Evolutionary conservation across 176 grass and related monocot genomes (phyloP), one percentile per base, ranked within the genome.

Genomic region (Oryza coarctata): DNA sequence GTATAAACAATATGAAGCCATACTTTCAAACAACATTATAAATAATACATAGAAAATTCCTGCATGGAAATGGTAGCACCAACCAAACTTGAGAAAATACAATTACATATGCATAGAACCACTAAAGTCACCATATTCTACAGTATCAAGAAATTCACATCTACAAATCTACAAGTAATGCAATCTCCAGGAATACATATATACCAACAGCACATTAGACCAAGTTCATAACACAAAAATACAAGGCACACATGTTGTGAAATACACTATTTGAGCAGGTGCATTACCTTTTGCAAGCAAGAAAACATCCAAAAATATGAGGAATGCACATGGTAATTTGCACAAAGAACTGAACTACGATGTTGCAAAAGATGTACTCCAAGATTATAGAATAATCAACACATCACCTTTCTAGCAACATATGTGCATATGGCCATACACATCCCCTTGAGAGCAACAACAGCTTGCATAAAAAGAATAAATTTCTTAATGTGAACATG

Each of bases 151-250:
- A 83, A 57, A 66, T 73, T 17, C 35, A 45, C 11, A 38, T 3
- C 50, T 60, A 39, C 27, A 5, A 65, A 25, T 22, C 45, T 49
- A 49, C 12, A n/a, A 63, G 41, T 44, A 55, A 73, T 71, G 33
- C 4, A 71, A 39, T 29, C 22, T 49, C 6, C 27, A 45, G 20
- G 17, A 39, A 31, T 66, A 67, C 50, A 62, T 82, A 35, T 61
- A 60, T 5, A 61, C 9, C 3, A 12, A 44, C 3, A 17, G 13
- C 73, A 77, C 3, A 58, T n/a, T 65, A 79, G 17, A 70, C 43
- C 38, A 75, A 38, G 38, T 15, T 77, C 17, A 39, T 23, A 72
- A 44, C 70, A 82, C 62, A 63, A 61, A 82, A 10, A 40, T 60
- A 82, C 26, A 3, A 45, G 20, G 64, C 6, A 39, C 12, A 80